Evolutionary conservation across 164 flowering plant genomes (phyloP).

Genomic region (Nymphaea thermarum): DNA sequence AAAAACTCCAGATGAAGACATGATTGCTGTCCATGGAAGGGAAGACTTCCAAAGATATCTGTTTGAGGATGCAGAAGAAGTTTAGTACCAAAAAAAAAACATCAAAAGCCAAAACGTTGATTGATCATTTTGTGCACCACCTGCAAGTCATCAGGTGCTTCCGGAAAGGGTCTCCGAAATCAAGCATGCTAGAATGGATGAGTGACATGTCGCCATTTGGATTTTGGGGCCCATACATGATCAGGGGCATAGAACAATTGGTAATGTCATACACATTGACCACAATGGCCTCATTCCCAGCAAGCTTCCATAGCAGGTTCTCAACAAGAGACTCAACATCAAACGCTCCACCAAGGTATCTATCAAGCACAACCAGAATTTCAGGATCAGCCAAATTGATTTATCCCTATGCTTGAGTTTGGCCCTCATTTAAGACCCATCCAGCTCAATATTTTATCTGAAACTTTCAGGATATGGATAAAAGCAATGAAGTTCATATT

Average conservation of each 20-base stretch:
- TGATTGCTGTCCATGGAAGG: slow-evolving; percentile 55
- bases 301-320: slow-evolving; percentile 83
- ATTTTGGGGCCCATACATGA: slow-evolving; percentile 69
- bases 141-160: slow-evolving; percentile 78
- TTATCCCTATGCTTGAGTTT: not conserved
- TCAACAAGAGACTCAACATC: slow-evolving; percentile 95
- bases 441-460: not conserved
- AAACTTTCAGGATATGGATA: too few relatives aligned
- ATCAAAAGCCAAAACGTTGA: not conserved
- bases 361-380: slow-evolving; percentile 4
- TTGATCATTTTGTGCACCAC: slow-evolving; percentile 13
- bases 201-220: slow-evolving; percentile 64
- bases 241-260: slow-evolving; percentile 55
- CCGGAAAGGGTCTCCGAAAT: slow-evolving; percentile 91
- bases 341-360: slow-evolving; percentile 92
- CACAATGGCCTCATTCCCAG: slow-evolving; percentile 70
- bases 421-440: not conserved
- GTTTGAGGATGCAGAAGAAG: slow-evolving; percentile 4
- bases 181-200: slow-evolving; percentile 60
- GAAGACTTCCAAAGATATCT: slow-evolving; percentile 72
- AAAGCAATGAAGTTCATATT: too few relatives aligned
- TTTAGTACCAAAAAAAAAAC: not conserved
- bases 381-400: too few relatives aligned
- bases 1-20: slow-evolving; percentile 40
- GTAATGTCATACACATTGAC: slow-evolving; percentile 88